Evolutionary conservation across 805 yeast species (phyloP).

Genomic region (Candida lessepsii): DNA sequence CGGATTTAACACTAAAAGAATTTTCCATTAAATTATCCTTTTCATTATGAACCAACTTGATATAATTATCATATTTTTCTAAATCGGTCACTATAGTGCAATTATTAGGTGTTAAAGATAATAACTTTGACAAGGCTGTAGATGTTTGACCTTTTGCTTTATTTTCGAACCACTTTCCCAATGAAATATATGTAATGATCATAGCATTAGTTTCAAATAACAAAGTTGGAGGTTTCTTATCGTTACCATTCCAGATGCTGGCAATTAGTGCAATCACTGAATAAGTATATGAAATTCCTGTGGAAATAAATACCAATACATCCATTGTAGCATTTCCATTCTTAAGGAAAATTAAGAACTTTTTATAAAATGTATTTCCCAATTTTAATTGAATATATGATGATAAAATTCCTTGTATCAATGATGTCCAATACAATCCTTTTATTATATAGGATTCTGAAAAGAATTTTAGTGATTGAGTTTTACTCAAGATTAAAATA

Average conservation of each 20-base stretch:
- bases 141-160: conserved; percentile 94
- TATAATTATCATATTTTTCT: conserved; percentile 21
- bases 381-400: conserved; percentile 61
- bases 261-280: conserved; percentile 62
- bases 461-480: conserved; percentile 38
- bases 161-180: conserved; percentile 91
- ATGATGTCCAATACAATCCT: conserved; percentile 65
- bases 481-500: conserved; percentile 49
- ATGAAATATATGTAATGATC: conserved; percentile 77
- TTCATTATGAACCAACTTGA: conserved; percentile 10
- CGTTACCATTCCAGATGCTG: conserved; percentile 43
- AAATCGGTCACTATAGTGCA: conserved; percentile 61
- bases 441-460: conserved; percentile 40
- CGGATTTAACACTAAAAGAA: too few relatives aligned
- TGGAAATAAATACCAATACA: conserved; percentile 79
- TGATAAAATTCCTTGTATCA: conserved; percentile 57
- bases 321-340: conserved; percentile 86
- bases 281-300: conserved; percentile 72
- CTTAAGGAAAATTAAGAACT: conserved; percentile 61
- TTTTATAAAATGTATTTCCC: conserved; percentile 66
- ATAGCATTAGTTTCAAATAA: conserved; percentile 86
- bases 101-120: conserved; percentile 75
- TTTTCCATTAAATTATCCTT: too few relatives aligned
- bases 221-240: conserved; percentile 55
- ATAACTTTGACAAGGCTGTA: conserved; percentile 75